These are phyloP conservation scores for Saccharomycopsis capsularis DNA, from an alignment of 805 yeast species.

Conservation along the genomic window DNA sequence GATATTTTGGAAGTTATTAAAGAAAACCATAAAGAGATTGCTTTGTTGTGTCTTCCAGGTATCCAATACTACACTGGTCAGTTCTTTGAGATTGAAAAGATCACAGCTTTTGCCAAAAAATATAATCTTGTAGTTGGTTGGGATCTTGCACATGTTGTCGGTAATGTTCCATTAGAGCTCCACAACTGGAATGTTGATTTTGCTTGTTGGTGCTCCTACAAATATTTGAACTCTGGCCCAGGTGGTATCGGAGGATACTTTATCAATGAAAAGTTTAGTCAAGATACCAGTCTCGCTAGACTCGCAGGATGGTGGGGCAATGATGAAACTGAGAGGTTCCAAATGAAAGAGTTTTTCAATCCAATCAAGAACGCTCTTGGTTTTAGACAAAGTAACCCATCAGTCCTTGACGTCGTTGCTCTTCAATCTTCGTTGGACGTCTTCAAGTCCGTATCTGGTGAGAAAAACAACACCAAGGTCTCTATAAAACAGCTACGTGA, in stretches of 20 bases:
- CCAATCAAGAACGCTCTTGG: conserved; percentile 86
- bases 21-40: conserved; percentile 51
- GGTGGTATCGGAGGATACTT: conserved; percentile 88
- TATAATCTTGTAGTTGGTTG: conserved; percentile 65
- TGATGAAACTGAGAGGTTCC: conserved; percentile 58
- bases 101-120: conserved; percentile 57
- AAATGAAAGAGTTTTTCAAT: conserved; percentile 70
- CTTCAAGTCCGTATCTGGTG: conserved; percentile 29
- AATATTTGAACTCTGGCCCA: conserved; percentile 87
- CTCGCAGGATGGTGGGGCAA: conserved; percentile 99
- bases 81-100: conserved; percentile 62
- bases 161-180: conserved; percentile 67
- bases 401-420: conserved; percentile 77
- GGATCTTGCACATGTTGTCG: conserved; percentile 95
- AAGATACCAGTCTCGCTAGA: conserved; percentile 43
- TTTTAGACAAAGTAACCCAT: conserved; percentile 84
- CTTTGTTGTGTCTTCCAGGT: conserved; percentile 77
- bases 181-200: conserved; percentile 92
- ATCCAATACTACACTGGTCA: conserved; percentile 93
- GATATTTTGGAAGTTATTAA: conserved; percentile 54
- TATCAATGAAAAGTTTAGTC: conserved; percentile 49
- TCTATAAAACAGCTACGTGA: conserved; percentile 28
- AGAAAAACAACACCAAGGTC: background rate
- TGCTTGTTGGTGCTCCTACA: conserved; percentile 93
- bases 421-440: conserved; percentile 59